phyloP scores from a whole-genome alignment of 1,284 basidiomycete genomes.

The Tranzscheliella williamsii region DNA sequence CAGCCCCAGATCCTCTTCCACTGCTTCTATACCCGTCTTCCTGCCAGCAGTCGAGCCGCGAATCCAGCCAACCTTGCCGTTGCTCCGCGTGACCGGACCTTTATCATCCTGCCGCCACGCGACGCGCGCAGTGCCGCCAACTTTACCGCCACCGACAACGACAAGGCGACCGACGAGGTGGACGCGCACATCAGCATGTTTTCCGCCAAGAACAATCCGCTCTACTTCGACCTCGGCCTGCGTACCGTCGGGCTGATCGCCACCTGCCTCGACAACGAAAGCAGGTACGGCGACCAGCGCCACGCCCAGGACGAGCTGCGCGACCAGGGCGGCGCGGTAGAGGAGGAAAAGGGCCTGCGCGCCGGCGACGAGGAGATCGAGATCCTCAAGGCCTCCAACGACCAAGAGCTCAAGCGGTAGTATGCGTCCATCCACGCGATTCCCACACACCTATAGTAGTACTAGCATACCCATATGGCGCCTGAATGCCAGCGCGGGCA shows the following conservation, averaged over 20 bases:
- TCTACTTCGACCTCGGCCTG: slow-evolving; percentile 80
- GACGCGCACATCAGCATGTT: slow-evolving; percentile 90
- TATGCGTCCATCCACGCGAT: too few species aligned
- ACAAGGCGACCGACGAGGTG: slow-evolving; percentile 72
- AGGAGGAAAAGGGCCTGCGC: slow-evolving; percentile 22
- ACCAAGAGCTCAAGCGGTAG: neutral
- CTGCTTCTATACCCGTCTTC: slow-evolving; percentile 54
- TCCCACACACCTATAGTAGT: too few species aligned
- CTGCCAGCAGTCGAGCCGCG: slow-evolving; percentile 14
- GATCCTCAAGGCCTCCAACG: slow-evolving; percentile 8
- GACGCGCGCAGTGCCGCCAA: slow-evolving; percentile 13
- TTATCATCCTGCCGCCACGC: slow-evolving; percentile 50
- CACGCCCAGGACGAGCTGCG: slow-evolving; percentile 8
- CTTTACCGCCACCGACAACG: slow-evolving; percentile 42
- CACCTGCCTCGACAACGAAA: slow-evolving; percentile 36
- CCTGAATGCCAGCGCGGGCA: too few species aligned
- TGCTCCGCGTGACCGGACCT: slow-evolving; percentile 39
- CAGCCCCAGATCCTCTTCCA: slow-evolving; percentile 63
- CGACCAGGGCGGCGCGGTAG: slow-evolving; percentile 1
- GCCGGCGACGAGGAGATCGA: slow-evolving; percentile 32
- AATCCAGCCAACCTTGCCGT: slow-evolving; percentile 1
- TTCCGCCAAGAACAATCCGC: slow-evolving; percentile 77
- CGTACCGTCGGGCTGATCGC: slow-evolving; percentile 21
- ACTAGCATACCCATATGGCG: slow-evolving; percentile 5
- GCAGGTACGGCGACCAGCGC: slow-evolving; percentile 26